phyloP scores from a whole-genome alignment of 345 rosid genomes.

The Citrus mangshanensis region DNA sequence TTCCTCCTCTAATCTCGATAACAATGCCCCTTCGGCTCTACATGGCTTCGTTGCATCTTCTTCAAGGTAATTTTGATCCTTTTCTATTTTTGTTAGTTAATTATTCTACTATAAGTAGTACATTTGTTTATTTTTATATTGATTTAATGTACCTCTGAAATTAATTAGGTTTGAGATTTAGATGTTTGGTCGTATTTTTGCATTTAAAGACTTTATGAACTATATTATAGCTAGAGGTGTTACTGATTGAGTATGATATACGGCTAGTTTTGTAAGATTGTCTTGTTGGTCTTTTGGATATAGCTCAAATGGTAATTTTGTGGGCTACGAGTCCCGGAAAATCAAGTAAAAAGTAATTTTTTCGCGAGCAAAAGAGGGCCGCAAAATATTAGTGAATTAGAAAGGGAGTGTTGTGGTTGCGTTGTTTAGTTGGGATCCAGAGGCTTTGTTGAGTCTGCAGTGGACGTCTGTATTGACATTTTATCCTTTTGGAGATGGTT shows the following conservation, averaged over 20 bases:
- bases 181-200: not conserved
- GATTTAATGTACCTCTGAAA: conserved; percentile 4
- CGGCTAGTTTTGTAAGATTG: not conserved
- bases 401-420: not conserved
- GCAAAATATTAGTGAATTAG: not conserved
- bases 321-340: not conserved
- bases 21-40: conserved; percentile 37
- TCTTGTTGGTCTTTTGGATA: not conserved
- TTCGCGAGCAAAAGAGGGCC: not conserved
- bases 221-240: not conserved
- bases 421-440: not conserved
- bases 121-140: conserved; percentile 5
- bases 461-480: not conserved
- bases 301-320: not conserved
- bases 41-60: conserved; percentile 49
- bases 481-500: not conserved
- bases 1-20: conserved; percentile 35
- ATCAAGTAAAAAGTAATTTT: not conserved
- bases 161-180: conserved; percentile 17
- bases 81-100: conserved; percentile 1
- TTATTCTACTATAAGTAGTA: not conserved
- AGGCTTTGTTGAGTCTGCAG: not conserved
- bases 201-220: not conserved
- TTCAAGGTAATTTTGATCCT: conserved; percentile 49
- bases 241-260: not conserved